Evolutionary conservation across 768 basidiomycete species (phyloP), one percentile per base, ranked within the genome.

Genomic region (Lactarius akahatsu): DNA sequence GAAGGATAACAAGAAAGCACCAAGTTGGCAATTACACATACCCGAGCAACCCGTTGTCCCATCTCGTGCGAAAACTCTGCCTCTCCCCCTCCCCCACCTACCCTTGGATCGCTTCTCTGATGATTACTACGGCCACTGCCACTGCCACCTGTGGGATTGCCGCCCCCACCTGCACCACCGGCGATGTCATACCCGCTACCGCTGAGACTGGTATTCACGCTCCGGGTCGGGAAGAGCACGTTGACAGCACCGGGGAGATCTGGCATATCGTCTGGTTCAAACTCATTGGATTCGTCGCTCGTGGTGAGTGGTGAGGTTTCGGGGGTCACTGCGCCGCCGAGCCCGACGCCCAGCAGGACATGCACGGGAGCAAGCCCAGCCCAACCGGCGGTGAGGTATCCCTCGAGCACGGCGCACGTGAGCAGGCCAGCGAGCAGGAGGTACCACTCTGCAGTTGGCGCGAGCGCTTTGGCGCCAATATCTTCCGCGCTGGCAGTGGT

Each of bases 331-430:
- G 67, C n/a, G 61, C 63, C 57, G 47, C 86, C 85, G 54, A 90
- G 76, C 1, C 92, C 93, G 28, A 94, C 83, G 2, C 87, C 86
- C 57, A 94, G 76, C 63, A 95, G 76, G 66, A 88, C 85, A 71
- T 91, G 88, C 11, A 87, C 82, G 6, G 88, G 86, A 45, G 86
- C 83, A 1, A 83, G 77, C 0, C 93, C 92, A 34, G 81, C 82
- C 93, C 93, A 96, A 0, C 89, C 88, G 11, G 86, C 88, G 1
- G 86, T 87, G 55, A 94, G 80, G 73, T 94, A 95, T 0, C 93
- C 93, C 72, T 96, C 92, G 60, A 95, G 76, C 23, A 87, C 89
- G 0, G 91, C 91, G n/a, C 92, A 84, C 6, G 92, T 92, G 34
- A 93, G 79, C 28, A 96, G 78, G 2, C 90, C 87, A 0, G 85